Evolutionary conservation across 148 eudicot species (phyloP).

Genomic region (Diospyros kaki): DNA sequence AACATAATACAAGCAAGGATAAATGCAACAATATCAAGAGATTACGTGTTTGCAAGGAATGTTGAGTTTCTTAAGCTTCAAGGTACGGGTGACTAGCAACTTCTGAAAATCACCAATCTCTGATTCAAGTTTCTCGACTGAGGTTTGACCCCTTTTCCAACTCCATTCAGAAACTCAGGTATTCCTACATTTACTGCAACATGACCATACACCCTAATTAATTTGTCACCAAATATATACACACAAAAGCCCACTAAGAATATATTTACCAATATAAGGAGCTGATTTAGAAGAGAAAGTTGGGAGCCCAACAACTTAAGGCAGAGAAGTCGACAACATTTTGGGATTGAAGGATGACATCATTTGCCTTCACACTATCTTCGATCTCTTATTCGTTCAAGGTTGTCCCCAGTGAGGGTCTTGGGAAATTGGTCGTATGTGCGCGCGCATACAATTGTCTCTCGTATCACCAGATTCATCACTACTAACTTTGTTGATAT

Average conservation of each 20-base stretch:
- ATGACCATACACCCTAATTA: conserved; percentile 11
- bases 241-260: not conserved
- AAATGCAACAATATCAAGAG: not conserved
- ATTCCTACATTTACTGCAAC: conserved; percentile 75
- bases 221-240: not conserved
- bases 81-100: conserved; percentile 67
- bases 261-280: conserved; percentile 22
- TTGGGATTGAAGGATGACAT: conserved; percentile 1
- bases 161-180: conserved; percentile 72
- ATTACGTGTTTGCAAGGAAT: conserved; percentile 77
- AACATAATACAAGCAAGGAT: no score
- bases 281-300: conserved; percentile 31
- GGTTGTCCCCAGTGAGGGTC: not conserved
- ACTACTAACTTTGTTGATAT: no score
- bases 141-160: conserved; percentile 65
- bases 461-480: no score
- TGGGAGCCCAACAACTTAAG: conserved; percentile 15
- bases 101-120: conserved; percentile 74
- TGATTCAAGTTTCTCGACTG: conserved; percentile 72
- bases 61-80: conserved; percentile 79
- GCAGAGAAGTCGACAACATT: conserved; percentile 11
- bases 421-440: not conserved
- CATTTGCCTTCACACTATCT: conserved; percentile 36
- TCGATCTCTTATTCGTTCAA: not conserved
- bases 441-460: no score